phyloP scores from a whole-genome alignment of 2,329 filamentous ascomycete genomes.

The Lasiodiplodia hormozganensis region DNA sequence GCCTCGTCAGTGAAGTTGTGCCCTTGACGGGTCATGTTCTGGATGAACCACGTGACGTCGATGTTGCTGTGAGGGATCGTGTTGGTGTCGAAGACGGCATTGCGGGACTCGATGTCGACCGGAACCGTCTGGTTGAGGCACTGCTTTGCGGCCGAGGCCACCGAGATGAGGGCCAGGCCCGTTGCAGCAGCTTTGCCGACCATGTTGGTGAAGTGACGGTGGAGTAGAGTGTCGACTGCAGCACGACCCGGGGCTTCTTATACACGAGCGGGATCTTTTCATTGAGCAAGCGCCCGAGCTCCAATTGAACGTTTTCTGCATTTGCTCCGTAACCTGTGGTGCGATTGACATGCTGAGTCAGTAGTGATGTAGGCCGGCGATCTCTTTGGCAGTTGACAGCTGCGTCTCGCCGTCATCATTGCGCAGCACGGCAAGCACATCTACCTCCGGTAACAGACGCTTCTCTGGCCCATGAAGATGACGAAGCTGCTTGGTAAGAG shows the following conservation, averaged over 20 bases:
- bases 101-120: constrained; percentile 23
- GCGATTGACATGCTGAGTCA: constrained; percentile 8
- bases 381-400: not conserved
- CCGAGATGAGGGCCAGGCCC: constrained; percentile 8
- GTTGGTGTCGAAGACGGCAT: constrained; percentile 5
- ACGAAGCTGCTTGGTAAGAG: not conserved
- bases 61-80: constrained; percentile 49
- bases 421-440: not conserved
- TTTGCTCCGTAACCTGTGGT: not conserved
- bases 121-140: constrained; percentile 27
- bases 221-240: not conserved
- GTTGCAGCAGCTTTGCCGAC: constrained; percentile 1
- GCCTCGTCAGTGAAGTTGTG: constrained; percentile 56
- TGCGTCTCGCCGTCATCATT: not conserved
- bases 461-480: not conserved
- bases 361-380: not conserved
- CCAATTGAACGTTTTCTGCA: not conserved
- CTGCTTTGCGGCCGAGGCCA: constrained; percentile 25
- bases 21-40: constrained; percentile 59
- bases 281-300: not conserved
- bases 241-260: constrained; percentile 2
- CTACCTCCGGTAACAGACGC: not conserved
- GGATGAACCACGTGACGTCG: constrained; percentile 63
- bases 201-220: not conserved
- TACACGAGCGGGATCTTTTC: not conserved